A percentile compares a stretch with the other conserved stretches of the same genome.
Conservation (phyloP, 371 early-diverging fungal species). For the Choanephora cucurbitarum region DNA sequence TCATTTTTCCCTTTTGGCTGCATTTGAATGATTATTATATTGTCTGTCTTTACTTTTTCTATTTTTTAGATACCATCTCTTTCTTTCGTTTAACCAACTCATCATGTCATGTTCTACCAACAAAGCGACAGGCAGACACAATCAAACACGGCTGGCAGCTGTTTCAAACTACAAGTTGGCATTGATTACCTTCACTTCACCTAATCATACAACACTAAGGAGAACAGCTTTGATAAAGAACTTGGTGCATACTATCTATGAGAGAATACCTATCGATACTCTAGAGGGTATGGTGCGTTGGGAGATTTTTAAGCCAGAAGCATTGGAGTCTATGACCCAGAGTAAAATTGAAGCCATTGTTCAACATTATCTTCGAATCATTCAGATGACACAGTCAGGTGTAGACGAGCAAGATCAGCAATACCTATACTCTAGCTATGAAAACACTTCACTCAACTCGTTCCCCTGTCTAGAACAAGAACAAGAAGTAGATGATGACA, state of each 20-base stretch:
- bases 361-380: constrained; percentile 4
- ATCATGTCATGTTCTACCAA: neutral
- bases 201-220: constrained; percentile 19
- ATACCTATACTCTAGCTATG: neutral
- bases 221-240: constrained; percentile 33
- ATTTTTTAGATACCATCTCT: too few relatives aligned
- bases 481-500: neutral
- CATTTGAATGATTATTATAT: too few relatives aligned
- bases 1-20: too few relatives aligned
- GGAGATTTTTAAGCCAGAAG: constrained; percentile 26
- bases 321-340: constrained; percentile 8
- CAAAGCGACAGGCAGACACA: neutral
- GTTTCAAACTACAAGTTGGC: constrained; percentile 33
- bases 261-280: constrained; percentile 2
- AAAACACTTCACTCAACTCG: too few relatives aligned
- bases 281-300: constrained; percentile 22
- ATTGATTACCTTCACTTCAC: constrained; percentile 28
- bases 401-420: neutral
- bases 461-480: too few relatives aligned
- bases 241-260: constrained; percentile 21
- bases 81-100: neutral
- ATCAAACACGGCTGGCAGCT: constrained; percentile 22
- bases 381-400: neutral
- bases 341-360: constrained; percentile 12
- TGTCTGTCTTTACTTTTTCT: too few relatives aligned